Percentiles rank a stretch among this genome's conserved stretches.
Evolutionary conservation across 441 rosid genomes (phyloP).

Genomic region (Codiaeum variegatum): DNA sequence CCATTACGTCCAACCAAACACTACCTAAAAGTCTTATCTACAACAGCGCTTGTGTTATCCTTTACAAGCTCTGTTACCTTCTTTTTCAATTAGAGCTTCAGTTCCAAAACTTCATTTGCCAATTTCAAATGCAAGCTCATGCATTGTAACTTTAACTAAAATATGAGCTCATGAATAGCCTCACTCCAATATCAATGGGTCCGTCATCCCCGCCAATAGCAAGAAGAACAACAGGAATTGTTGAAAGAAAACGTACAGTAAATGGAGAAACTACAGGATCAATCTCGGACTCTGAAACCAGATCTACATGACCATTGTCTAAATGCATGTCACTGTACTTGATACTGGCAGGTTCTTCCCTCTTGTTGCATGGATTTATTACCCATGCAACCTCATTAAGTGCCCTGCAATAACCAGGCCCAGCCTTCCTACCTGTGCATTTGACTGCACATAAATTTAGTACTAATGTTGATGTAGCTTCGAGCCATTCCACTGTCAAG

Average conservation of each 20-base stretch:
- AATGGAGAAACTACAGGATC: slow-evolving; percentile 65
- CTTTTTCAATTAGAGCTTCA: slow-evolving; percentile 2
- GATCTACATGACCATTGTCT: slow-evolving; percentile 16
- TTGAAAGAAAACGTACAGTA: slow-evolving; percentile 57
- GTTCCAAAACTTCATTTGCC: slow-evolving; percentile 5
- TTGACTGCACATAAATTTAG: slow-evolving; percentile 37
- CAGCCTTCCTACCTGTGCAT: slow-evolving; percentile 44
- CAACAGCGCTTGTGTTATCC: slow-evolving; percentile 22
- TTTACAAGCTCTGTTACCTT: slow-evolving; percentile 23
- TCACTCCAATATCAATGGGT: slow-evolving; percentile 66
- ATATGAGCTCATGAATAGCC: slow-evolving; percentile 76
- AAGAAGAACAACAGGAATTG: slow-evolving; percentile 75
- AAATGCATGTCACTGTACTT: slow-evolving; percentile 22
- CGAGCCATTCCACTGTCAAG: slow-evolving; percentile 73
- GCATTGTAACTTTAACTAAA: slow-evolving; percentile 28
- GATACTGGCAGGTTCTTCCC: slow-evolving; percentile 23
- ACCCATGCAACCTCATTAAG: slow-evolving; percentile 56
- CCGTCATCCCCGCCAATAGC: slow-evolving; percentile 83
- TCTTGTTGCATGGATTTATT: slow-evolving; percentile 46
- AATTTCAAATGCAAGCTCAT: slow-evolving; percentile 3
- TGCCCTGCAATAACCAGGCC: slow-evolving; percentile 37
- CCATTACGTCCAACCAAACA: too few relatives aligned
- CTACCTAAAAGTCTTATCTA: slow-evolving; percentile 32
- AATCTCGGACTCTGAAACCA: slow-evolving; percentile 25
- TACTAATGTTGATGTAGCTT: slow-evolving; percentile 75